A percentile compares a stretch with the other conserved stretches of the same genome.
These are phyloP conservation scores for Bocquillonia castaneifolia DNA, from an alignment of 441 rosid genomes.

Conservation along the genomic window DNA sequence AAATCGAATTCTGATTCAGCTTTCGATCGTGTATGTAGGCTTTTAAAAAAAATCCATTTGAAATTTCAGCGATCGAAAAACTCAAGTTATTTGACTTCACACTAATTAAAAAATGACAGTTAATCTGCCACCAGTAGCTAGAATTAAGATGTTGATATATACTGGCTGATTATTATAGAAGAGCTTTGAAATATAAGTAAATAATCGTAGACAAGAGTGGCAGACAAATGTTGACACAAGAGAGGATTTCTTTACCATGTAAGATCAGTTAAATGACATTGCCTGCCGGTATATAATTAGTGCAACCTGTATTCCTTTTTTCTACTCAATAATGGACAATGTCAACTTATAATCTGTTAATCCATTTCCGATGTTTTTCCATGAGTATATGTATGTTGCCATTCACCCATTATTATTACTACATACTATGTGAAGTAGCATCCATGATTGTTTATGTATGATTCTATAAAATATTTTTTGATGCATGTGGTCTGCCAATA, in stretches of 20 bases:
- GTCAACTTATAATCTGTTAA: constrained; percentile 13
- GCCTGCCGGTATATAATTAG: background rate
- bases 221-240: constrained; percentile 28
- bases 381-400: background rate
- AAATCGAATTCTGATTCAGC: no score
- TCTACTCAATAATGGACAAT: background rate
- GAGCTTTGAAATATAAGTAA: no score
- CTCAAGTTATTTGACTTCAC: no score
- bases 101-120: no score
- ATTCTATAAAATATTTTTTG: constrained; percentile 20
- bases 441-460: constrained; percentile 23
- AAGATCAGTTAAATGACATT: background rate
- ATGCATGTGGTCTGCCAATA: constrained; percentile 38
- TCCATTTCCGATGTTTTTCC: no score
- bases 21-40: no score
- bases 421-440: background rate
- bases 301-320: constrained; percentile 1
- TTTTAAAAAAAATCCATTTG: no score
- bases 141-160: no score
- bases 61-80: no score
- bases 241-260: background rate
- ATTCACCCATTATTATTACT: constrained; percentile 5
- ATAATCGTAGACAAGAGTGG: constrained; percentile 11
- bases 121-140: no score
- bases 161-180: no score